Evolutionary conservation across 352 stramenopile species (phyloP).

Genomic region (Globisporangium camurandrum): DNA sequence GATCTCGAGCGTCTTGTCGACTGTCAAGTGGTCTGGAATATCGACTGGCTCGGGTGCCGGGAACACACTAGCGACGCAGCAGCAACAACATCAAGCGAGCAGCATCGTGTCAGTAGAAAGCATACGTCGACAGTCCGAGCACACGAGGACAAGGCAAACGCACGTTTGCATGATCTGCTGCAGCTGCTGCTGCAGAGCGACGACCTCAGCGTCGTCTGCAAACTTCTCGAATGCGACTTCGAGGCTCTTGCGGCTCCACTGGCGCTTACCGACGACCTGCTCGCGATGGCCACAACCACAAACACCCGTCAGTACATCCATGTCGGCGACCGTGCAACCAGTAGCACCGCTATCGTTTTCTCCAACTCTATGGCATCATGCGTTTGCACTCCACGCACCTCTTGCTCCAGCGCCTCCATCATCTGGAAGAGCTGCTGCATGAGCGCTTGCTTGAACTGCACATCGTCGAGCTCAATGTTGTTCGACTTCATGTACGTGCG

Average conservation of each 20-base stretch:
- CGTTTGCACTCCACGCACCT: conserved; percentile 8
- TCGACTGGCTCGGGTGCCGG: conserved; percentile 39
- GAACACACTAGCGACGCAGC: conserved; percentile 34
- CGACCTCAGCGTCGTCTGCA: conserved; percentile 47
- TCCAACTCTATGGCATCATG: neutral
- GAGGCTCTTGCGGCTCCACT: conserved; percentile 56
- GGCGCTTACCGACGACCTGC: conserved; percentile 46
- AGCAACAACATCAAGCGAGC: neutral
- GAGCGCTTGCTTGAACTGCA: conserved; percentile 68
- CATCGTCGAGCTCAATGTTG: conserved; percentile 54
- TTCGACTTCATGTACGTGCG: conserved; percentile 62
- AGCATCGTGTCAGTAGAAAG: neutral
- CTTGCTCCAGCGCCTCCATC: conserved; percentile 60
- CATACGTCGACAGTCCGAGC: neutral
- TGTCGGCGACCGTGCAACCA: neutral
- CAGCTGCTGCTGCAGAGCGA: conserved; percentile 58
- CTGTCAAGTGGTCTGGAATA: conserved; percentile 58
- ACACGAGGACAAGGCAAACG: conserved; percentile 2
- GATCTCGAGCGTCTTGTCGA: conserved; percentile 63
- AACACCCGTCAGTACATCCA: no score
- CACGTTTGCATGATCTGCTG: conserved; percentile 59
- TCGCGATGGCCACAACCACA: neutral
- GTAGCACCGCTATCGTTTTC: no score
- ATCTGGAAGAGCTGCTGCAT: conserved; percentile 69
- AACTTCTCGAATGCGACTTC: conserved; percentile 56